phyloP scores from a whole-genome alignment of 805 yeast genomes.

The Candida piceae region DNA sequence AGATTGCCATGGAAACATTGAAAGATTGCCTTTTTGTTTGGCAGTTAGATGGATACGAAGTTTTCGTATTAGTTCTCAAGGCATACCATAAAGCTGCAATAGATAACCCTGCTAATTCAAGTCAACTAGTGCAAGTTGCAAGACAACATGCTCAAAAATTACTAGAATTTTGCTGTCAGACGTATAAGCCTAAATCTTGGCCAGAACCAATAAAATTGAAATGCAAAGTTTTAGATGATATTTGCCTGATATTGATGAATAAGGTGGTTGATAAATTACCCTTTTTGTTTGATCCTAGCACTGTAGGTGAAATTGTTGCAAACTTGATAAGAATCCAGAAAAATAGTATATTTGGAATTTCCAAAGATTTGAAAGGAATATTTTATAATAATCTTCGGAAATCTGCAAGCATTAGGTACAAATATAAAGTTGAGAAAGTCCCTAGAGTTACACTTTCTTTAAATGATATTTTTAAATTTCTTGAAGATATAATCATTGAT shows the following conservation, averaged over 20 bases:
- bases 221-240: slow-evolving; percentile 5
- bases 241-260: slow-evolving; percentile 10
- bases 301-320: slow-evolving; percentile 5
- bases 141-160: slow-evolving; percentile 10
- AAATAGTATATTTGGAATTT: slow-evolving; percentile 11
- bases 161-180: slow-evolving; percentile 12
- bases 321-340: slow-evolving; percentile 7
- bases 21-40: slow-evolving; percentile 19
- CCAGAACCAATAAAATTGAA: slow-evolving; percentile 10
- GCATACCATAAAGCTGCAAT: slow-evolving; percentile 6
- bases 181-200: slow-evolving; percentile 13
- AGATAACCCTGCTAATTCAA: background rate
- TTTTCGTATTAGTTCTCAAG: slow-evolving; percentile 9
- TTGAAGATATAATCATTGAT: slow-evolving; percentile 11
- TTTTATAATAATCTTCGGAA: slow-evolving; percentile 4
- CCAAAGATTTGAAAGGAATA: slow-evolving; percentile 5
- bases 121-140: slow-evolving; percentile 1
- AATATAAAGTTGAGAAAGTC: slow-evolving; percentile 2
- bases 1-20: slow-evolving; percentile 7
- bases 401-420: slow-evolving; percentile 6
- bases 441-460: slow-evolving; percentile 8
- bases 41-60: slow-evolving; percentile 22
- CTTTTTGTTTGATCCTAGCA: slow-evolving; percentile 5
- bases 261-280: slow-evolving; percentile 4
- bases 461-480: slow-evolving; percentile 6